Conservation (phyloP, 1,284 basidiomycete species). For the Pisolithus thermaeus region DNA sequence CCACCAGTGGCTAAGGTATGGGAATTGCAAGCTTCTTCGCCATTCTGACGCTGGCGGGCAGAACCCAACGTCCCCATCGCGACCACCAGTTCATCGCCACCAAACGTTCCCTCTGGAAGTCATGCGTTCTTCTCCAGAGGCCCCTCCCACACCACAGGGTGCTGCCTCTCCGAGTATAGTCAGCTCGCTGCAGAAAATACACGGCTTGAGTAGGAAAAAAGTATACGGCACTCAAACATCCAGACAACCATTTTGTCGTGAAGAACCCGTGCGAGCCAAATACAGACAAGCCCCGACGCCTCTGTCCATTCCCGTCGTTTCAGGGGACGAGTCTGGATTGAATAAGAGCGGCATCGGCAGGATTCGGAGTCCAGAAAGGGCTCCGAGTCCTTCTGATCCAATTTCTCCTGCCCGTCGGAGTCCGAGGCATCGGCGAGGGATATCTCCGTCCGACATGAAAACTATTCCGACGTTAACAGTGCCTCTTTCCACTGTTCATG, state of each 20-base stretch:
- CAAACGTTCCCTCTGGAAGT: slow-evolving; percentile 27
- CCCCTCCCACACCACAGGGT: slow-evolving; percentile 4
- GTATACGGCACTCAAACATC: slow-evolving; percentile 47
- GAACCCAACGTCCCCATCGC: slow-evolving; percentile 13
- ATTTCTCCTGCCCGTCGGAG: slow-evolving; percentile 17
- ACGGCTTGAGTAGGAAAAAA: slow-evolving; percentile 59
- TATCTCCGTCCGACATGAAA: slow-evolving; percentile 19
- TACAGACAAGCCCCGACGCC: slow-evolving; percentile 28
- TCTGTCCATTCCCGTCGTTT: slow-evolving; percentile 28
- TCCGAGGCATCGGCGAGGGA: slow-evolving; percentile 14
- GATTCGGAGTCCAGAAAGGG: slow-evolving; percentile 19
- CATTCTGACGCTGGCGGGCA: slow-evolving; percentile 14
- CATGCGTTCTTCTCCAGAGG: slow-evolving; percentile 1
- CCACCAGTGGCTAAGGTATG: slow-evolving; percentile 15
- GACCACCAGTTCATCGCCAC: slow-evolving; percentile 23
- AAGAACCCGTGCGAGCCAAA: slow-evolving; percentile 33
- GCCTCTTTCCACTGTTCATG: slow-evolving; percentile 17
- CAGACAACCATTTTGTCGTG: slow-evolving; percentile 46
- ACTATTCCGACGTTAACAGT: slow-evolving; percentile 23
- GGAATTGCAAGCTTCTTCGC: not conserved
- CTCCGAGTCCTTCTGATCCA: slow-evolving; percentile 15
- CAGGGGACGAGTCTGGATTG: slow-evolving; percentile 17
- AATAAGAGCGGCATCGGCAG: slow-evolving; percentile 22
- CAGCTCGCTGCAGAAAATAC: slow-evolving; percentile 49
- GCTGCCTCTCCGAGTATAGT: slow-evolving; percentile 39